Base-by-base conservation (phyloP, 495 filamentous ascomycete genomes). In the Xylaria grammica region DNA sequence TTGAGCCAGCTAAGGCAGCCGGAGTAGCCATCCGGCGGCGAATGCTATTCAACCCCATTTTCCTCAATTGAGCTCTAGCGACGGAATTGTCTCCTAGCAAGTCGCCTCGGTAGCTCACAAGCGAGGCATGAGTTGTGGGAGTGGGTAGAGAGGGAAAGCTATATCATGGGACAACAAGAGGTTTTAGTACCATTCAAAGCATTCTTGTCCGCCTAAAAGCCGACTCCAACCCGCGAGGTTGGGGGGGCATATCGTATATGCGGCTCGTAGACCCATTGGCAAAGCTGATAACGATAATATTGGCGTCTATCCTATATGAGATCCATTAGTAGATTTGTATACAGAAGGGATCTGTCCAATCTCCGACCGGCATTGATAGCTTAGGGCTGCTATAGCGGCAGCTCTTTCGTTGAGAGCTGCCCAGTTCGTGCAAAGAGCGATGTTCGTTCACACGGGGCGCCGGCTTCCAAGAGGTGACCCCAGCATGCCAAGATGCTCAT, bases 1-100 rank as follows among this genome's bases (percentile, higher is more conserved):
- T 3, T 13, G 46, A 38, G 51, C 71, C 60, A n/a, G 55, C 66
- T 59, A 71, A 48, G 38, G 60, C 62, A 44, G 65, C 49, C 66
- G 38, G 32, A 4, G 29, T 32, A 60, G 63, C 67, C 52, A 44
- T 46, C 44, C 46, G 61, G 54, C 24, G 61, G 56, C 46, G 19
- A 78, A 48, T 69, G 26, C 59, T 54, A 75, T 24, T 40, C 17
- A 49, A 32, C 17, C 62, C 53, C 62, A 64, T 64, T 20, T 61
- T 51, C 44, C 27, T 29, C 24, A 51, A 51, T 64, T 64, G 44
- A 57, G 52, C 51, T 46, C 46, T 30, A 40, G 15, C 22, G 8
- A 15, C 50, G 24, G 17, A 20, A 20, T 19, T 45, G 22, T 45
- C 26, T 24, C 48, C 6, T 20, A 6, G 6, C 38, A 11, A 53